Percentiles rank a stretch among this genome's conserved stretches.
phyloP scores from a whole-genome alignment of 2,329 filamentous ascomycete species.

The Domatiomyces globalis region DNA sequence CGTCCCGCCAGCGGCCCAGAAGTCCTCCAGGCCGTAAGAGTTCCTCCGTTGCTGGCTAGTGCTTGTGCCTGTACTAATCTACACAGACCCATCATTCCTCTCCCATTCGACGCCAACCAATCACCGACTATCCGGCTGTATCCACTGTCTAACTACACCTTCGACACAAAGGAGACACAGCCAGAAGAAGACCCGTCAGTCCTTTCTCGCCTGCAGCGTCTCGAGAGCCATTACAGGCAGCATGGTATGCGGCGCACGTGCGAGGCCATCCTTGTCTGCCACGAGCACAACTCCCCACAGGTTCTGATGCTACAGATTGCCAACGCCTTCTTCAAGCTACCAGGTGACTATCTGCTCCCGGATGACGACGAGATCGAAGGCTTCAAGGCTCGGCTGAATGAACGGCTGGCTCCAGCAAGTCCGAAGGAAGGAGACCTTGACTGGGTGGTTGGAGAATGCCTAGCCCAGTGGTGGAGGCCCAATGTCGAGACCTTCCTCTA shows the following conservation, averaged over 20 bases:
- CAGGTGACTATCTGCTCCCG: conserved; percentile 81
- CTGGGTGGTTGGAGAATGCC: conserved; percentile 87
- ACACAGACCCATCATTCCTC: conserved; percentile 56
- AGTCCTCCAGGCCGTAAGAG: not conserved
- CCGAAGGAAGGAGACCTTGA: conserved; percentile 53
- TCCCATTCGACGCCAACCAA: conserved; percentile 78
- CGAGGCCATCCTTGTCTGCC: conserved; percentile 92
- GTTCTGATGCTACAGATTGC: conserved; percentile 98
- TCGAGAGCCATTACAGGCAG: conserved; percentile 86
- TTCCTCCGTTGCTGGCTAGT: too few relatives aligned
- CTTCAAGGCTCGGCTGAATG: conserved; percentile 88
- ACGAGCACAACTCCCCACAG: conserved; percentile 97
- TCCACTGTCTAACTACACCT: conserved; percentile 95
- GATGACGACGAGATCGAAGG: conserved; percentile 80
- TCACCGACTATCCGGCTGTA: conserved; percentile 81
- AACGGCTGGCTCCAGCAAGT: conserved; percentile 83
- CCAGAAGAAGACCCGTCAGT: conserved; percentile 96
- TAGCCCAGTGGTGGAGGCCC: conserved; percentile 96
- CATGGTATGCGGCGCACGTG: conserved; percentile 96
- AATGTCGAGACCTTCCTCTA: conserved; percentile 99
- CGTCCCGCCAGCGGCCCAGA: not conserved
- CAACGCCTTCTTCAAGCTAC: conserved; percentile 98
- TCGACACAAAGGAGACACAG: conserved; percentile 95
- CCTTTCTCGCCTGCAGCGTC: conserved; percentile 73
- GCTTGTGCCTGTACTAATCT: not conserved